Base-by-base conservation (phyloP, 2,329 filamentous ascomycete genomes). In the Tolypocladium ovalisporum region DNA sequence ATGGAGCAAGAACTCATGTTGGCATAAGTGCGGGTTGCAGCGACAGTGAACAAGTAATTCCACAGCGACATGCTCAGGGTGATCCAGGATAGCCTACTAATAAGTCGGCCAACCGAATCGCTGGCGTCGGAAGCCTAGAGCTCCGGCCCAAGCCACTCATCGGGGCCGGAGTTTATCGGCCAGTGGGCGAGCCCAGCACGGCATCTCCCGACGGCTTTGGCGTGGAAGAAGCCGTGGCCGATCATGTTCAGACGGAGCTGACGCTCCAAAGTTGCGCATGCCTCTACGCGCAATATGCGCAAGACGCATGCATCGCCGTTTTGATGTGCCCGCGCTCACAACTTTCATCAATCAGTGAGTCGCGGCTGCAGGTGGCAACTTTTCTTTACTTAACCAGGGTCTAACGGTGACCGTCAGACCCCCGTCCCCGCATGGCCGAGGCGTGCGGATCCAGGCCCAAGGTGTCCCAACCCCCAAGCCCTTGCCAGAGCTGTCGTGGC, bases 401-500 rank as follows among this genome's bases (percentile, higher is more conserved):
- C 27, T 4, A 34, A 19, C 32, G 29, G 47, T 13, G 29, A 44
- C 51, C 39, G 49, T 56, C 55, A 54, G 15, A 34, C 56, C 39
- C 49, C 52, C 49, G 19, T 34, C 29, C n/a, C 9, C 27, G 27
- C 29, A n/a, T 51, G 47, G n/a, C n/a, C n/a, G n/a, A n/a, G n/a
- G n/a, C n/a, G n/a, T n/a, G n/a, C n/a, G n/a, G n/a, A n/a, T n/a
- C n/a, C n/a, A 5, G 27, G 10, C 6, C 47, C 29, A 15, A 34
- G 47, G 54, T 52, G 10, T 34, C 52, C 57, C n/a, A 47, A 39
- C 29, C 32, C n/a, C n/a, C n/a, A n/a, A n/a, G n/a, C n/a, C 56
- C 32, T 52, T 59, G 54, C 57, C 57, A 56, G 57, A 57, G 57
- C 57, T 42, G 57, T 57, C 52, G 55, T 59, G 58, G 55, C 55